Conservation (phyloP, 768 basidiomycete genomes). For the Mycena rosella region DNA sequence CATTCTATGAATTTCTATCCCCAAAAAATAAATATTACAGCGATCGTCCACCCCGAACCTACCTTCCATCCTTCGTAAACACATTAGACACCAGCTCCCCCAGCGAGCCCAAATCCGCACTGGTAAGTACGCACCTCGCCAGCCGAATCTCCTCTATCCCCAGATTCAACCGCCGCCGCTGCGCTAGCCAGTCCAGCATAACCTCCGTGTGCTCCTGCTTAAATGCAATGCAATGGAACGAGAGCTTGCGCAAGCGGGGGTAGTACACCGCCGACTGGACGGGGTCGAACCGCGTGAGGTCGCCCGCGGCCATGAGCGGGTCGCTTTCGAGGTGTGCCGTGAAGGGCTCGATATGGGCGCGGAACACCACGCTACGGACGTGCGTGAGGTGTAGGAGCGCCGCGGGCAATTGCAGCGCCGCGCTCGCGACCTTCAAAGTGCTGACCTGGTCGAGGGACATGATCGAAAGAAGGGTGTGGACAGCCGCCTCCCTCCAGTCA, state of each 20-base stretch:
- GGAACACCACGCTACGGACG: conserved; percentile 7
- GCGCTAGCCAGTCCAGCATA: conserved; percentile 29
- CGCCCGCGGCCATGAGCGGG: conserved; percentile 24
- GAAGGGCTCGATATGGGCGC: conserved; percentile 7
- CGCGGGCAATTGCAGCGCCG: background rate
- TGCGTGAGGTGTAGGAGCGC: conserved; percentile 2
- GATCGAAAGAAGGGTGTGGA: background rate
- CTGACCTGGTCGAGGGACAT: conserved; percentile 14
- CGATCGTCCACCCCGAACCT: no score
- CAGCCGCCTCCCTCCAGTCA: conserved; percentile 8
- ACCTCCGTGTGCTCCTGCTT: conserved; percentile 1
- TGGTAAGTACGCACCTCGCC: background rate
- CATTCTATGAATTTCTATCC: no score
- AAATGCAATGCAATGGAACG: conserved; percentile 6
- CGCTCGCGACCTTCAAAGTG: conserved; percentile 7
- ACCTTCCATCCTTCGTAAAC: background rate
- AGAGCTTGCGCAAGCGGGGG: conserved; percentile 7
- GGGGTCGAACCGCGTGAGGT: conserved; percentile 16
- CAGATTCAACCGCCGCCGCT: conserved; percentile 22
- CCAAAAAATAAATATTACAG: no score
- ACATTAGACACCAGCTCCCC: conserved; percentile 12
- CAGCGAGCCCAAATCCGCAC: conserved; percentile 17
- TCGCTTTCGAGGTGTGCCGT: conserved; percentile 15
- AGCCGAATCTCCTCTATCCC: conserved; percentile 21
- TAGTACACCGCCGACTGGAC: conserved; percentile 9